Base-by-base conservation (phyloP, 139 green algal species). In the Chlamydomonas incerta region DNA sequence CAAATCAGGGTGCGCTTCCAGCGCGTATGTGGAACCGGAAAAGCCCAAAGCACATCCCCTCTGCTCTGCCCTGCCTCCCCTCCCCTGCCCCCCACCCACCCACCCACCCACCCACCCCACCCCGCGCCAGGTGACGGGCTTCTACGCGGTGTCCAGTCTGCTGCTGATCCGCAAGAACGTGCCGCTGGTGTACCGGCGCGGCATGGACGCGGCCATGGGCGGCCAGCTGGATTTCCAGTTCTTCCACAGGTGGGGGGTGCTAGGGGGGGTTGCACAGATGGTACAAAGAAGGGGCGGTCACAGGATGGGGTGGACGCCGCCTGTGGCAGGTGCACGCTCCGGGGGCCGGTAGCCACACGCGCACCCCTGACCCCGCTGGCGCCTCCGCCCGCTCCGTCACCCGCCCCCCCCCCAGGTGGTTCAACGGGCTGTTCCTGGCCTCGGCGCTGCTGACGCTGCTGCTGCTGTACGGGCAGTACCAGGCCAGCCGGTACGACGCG, bases 111-210 rank as follows among this genome's bases (percentile, higher is more conserved):
- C 55, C 11, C 9, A 13, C 55, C 55, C 55, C 60, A 11, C 24
- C 60, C 24, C 60, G n/a, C 60, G 2, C 23, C 60, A 66, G 60
- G 60, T 66, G 17, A 95, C 91, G 0, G 96, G 96, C 28, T 94
- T 97, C 81, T 97, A 98, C 80, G 91, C 93, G 33, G 92, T 98
- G 57, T 96, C 93, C 55, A 94, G 91, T 24, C 84, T 98, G 72
- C 92, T 98, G 81, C 93, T 98, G 68, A 96, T 98, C 33, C 89
- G 96, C 21, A 93, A 94, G 74, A 94, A 97, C 73, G 89, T 98
- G 73, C 93, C 93, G 15, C 71, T 93, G 31, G 92, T 91, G 46
- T 95, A 98, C 90, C 68, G 83, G 11, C 24, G 37, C 3, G 72
- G 24, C n/a, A 95, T 98, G 58, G 93, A 94, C 60, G 70, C 72